Conservation (phyloP, 2,329 filamentous ascomycete species). For the Pseudocercospora pini-densiflorae region DNA sequence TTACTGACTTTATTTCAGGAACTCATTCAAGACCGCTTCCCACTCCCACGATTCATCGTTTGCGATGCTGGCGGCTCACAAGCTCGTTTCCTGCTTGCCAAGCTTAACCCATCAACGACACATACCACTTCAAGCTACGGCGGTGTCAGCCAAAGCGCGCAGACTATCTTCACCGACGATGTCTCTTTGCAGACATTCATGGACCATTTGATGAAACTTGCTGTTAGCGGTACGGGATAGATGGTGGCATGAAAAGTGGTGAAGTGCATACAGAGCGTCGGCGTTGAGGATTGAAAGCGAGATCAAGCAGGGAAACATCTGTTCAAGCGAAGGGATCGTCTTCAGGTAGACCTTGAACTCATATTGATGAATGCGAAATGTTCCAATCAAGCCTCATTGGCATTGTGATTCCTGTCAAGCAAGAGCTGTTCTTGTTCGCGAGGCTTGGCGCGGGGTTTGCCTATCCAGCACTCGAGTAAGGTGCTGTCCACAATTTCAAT, state of each 20-base stretch:
- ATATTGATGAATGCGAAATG: neutral
- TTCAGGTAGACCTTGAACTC: neutral
- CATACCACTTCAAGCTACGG: slow-evolving; percentile 94
- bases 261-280: neutral
- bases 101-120: slow-evolving; percentile 96
- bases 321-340: neutral
- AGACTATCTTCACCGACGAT: slow-evolving; percentile 99
- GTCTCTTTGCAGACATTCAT: slow-evolving; percentile 98
- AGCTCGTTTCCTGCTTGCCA: slow-evolving; percentile 93
- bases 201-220: slow-evolving; percentile 96
- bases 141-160: slow-evolving; percentile 84
- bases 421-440: too few relatives aligned
- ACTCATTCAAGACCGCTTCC: slow-evolving; percentile 95
- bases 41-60: slow-evolving; percentile 97
- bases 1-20: slow-evolving; percentile 62
- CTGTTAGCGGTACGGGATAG: slow-evolving; percentile 45
- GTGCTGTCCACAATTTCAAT: too few relatives aligned
- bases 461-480: too few relatives aligned
- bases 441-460: too few relatives aligned
- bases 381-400: too few relatives aligned
- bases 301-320: neutral
- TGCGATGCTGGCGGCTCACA: slow-evolving; percentile 98
- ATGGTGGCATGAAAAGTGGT: slow-evolving; percentile 4
- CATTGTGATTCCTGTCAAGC: too few relatives aligned
- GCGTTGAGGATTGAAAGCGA: neutral